Conservation (phyloP, 129 eudicot genomes). For the Apium graveolens region DNA sequence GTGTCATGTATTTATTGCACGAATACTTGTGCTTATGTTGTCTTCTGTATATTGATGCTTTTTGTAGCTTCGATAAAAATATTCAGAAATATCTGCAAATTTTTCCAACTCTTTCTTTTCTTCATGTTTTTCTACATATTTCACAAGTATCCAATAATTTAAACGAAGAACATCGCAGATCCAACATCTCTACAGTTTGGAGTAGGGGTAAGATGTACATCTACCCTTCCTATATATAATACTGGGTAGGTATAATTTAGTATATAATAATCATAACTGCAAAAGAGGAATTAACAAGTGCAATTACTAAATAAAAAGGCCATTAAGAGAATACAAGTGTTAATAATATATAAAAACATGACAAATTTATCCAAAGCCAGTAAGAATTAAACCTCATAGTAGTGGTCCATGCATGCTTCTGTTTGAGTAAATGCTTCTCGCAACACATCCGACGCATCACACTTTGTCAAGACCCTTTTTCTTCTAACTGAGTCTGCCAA, state of each 20-base stretch:
- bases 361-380: not conserved
- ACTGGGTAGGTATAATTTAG: not conserved
- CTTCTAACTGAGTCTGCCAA: constrained; percentile 56
- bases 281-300: not conserved
- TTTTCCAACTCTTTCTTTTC: not conserved
- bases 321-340: not conserved
- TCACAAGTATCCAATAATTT: not conserved
- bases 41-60: not conserved
- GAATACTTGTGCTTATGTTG: not conserved
- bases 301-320: not conserved
- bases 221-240: not conserved
- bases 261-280: not conserved
- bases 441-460: constrained; percentile 90
- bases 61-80: not conserved
- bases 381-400: constrained; percentile 62
- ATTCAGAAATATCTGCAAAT: not conserved
- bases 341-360: not conserved
- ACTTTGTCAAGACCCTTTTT: constrained; percentile 53
- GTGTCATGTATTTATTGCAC: not conserved
- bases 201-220: not conserved
- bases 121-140: not conserved
- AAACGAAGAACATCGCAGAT: not conserved
- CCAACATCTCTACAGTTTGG: not conserved
- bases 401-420: constrained; percentile 62
- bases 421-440: constrained; percentile 77